Conservation (phyloP, 2,329 filamentous ascomycete genomes). For the Monosporascus sp. region DNA sequence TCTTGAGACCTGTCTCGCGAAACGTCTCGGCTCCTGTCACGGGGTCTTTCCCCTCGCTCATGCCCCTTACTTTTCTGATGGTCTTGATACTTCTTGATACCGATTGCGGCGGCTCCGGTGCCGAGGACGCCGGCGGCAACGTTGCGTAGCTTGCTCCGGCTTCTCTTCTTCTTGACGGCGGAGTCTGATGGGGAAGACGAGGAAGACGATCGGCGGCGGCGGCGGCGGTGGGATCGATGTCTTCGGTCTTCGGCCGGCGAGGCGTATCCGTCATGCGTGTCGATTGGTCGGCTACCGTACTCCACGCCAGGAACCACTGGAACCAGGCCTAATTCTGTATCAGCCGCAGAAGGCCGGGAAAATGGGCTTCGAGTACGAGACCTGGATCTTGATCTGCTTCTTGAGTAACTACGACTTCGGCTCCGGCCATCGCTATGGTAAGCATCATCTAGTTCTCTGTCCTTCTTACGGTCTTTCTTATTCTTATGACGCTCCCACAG, state of each 20-base stretch:
- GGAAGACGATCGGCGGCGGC: constrained; percentile 31
- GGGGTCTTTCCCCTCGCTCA: constrained; percentile 29
- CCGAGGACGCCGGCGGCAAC: constrained; percentile 51
- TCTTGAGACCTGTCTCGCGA: constrained; percentile 19
- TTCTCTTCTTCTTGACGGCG: constrained; percentile 42
- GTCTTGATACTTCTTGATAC: constrained; percentile 56
- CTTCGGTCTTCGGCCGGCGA: constrained; percentile 42
- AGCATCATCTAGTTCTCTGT: constrained; percentile 29
- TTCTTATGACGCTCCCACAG: constrained; percentile 56
- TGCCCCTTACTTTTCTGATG: constrained; percentile 34
- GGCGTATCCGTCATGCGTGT: constrained; percentile 34
- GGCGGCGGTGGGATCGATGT: constrained; percentile 31
- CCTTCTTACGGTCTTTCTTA: constrained; percentile 47
- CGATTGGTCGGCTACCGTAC: constrained; percentile 56
- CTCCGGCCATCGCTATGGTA: constrained; percentile 22
- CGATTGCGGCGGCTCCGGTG: constrained; percentile 56
- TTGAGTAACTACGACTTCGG: constrained; percentile 45
- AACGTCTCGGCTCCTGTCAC: constrained; percentile 22
- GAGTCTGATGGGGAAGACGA: constrained; percentile 23
- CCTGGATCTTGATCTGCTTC: constrained; percentile 28
- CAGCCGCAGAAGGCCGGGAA: constrained; percentile 48
- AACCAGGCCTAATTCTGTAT: constrained; percentile 60
- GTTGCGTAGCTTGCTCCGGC: constrained; percentile 49
- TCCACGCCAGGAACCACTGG: constrained; percentile 42
- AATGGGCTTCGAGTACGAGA: constrained; percentile 36